phyloP scores from a whole-genome alignment of 768 basidiomycete species.

The Lentinus brumalis region DNA sequence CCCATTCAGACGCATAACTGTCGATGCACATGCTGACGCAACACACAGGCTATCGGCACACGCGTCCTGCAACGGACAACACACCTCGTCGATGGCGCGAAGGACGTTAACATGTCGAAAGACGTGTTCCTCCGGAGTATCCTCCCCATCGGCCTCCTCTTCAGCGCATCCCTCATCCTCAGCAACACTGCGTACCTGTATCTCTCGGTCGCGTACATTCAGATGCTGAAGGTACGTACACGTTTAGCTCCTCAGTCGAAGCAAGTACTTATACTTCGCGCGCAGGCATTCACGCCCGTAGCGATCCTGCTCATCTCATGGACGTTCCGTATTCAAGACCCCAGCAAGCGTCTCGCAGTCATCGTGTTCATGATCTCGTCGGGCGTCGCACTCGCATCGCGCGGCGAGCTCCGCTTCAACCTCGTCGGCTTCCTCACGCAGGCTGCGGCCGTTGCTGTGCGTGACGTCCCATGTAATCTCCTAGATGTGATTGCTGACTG shows the following conservation, averaged over 20 bases:
- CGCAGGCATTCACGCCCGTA: constrained; percentile 85
- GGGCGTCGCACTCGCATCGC: constrained; percentile 88
- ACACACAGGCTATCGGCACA: constrained; percentile 73
- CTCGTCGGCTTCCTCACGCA: constrained; percentile 87
- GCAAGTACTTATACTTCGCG: background rate
- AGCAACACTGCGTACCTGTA: constrained; percentile 93
- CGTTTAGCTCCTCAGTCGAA: too few species aligned
- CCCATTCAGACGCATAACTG: too few species aligned
- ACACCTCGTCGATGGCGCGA: constrained; percentile 71
- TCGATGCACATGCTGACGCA: background rate
- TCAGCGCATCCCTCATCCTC: constrained; percentile 88
- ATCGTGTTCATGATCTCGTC: constrained; percentile 91
- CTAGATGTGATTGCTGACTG: background rate
- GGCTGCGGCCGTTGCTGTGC: constrained; percentile 78
- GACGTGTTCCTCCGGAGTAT: constrained; percentile 83
- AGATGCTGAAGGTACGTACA: constrained; percentile 83
- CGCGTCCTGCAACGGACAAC: constrained; percentile 84
- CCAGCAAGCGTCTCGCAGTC: constrained; percentile 73
- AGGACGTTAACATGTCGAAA: constrained; percentile 78
- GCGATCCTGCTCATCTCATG: constrained; percentile 94
- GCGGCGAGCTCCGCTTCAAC: constrained; percentile 86
- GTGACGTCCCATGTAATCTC: background rate
- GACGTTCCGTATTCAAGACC: constrained; percentile 85
- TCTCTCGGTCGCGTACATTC: constrained; percentile 91
- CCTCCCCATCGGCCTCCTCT: constrained; percentile 90